Percentiles rank a stretch among this genome's conserved stretches.
Conservation (phyloP, 78 protist genomes). For the Protostelium mycophagum region DNA sequence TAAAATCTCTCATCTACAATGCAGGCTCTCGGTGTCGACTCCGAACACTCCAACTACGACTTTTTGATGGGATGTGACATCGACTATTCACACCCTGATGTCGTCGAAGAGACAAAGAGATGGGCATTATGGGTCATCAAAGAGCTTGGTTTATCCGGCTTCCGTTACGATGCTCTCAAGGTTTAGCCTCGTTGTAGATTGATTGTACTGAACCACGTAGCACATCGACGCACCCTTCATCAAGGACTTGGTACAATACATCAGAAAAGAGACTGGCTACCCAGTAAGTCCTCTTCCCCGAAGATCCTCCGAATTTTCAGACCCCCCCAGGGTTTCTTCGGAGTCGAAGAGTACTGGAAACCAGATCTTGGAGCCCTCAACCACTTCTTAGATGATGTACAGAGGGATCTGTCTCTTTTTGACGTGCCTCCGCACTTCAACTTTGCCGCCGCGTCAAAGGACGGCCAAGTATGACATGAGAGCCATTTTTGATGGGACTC, state of each 20-base stretch:
- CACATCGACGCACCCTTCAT: slow-evolving; percentile 13
- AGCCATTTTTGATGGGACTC: slow-evolving; percentile 10
- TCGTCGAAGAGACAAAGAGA: slow-evolving; percentile 2
- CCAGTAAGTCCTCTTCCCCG: too few relatives aligned
- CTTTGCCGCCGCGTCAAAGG: slow-evolving; percentile 11
- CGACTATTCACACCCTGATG: slow-evolving; percentile 1
- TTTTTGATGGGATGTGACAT: slow-evolving; percentile 26
- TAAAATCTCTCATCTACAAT: neutral
- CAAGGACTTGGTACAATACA: neutral
- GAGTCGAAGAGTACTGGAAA: slow-evolving; percentile 35
- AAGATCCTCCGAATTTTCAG: neutral
- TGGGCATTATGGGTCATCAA: neutral
- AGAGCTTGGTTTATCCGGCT: slow-evolving; percentile 6
- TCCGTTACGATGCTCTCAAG: slow-evolving; percentile 28
- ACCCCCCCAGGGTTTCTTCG: neutral
- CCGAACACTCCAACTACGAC: slow-evolving; percentile 16
- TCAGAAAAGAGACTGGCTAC: neutral
- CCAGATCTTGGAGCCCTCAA: neutral
- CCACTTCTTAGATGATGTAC: slow-evolving; percentile 1
- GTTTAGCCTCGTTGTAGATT: too few relatives aligned
- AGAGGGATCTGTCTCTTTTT: slow-evolving; percentile 14
- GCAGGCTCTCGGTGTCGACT: slow-evolving; percentile 9
- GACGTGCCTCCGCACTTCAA: slow-evolving; percentile 28
- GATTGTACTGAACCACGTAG: too few relatives aligned
- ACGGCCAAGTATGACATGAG: slow-evolving; percentile 21